These are phyloP conservation scores for Arthrobotrys entomopaga DNA, from an alignment of 2,329 filamentous ascomycete genomes.

Conservation along the genomic window DNA sequence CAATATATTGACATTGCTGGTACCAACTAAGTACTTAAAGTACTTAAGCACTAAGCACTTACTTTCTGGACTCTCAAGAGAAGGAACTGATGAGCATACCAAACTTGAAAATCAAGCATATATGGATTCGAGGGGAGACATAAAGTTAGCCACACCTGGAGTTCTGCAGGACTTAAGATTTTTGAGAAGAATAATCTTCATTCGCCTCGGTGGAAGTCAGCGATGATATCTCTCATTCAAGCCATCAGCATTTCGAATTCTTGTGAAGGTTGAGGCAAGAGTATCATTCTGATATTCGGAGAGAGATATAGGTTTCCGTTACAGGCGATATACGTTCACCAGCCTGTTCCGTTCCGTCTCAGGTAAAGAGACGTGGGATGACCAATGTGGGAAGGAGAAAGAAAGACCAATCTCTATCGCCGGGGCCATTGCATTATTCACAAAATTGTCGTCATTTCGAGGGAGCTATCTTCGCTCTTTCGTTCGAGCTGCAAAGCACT, in stretches of 20 bases:
- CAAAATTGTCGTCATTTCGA: conserved; percentile 30
- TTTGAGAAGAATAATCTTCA: conserved; percentile 1
- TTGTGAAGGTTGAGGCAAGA: too few relatives aligned
- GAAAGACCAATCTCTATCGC: conserved; percentile 24
- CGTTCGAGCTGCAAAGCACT: conserved; percentile 3
- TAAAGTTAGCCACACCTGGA: conserved; percentile 30
- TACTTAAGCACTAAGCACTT: too few relatives aligned
- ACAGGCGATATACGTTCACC: conserved; percentile 12
- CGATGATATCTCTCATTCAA: not conserved
- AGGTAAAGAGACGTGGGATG: conserved; percentile 47
- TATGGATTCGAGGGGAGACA: conserved; percentile 4
- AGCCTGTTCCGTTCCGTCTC: conserved; percentile 47
- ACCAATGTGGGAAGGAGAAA: conserved; percentile 45
- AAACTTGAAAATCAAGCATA: conserved; percentile 30
- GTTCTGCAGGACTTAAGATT: conserved; percentile 4
- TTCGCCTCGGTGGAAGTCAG: not conserved
- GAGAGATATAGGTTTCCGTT: not conserved
- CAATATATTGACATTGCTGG: conserved; percentile 8
- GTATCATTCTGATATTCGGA: too few relatives aligned
- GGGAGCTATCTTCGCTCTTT: conserved; percentile 25
- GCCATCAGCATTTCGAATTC: too few relatives aligned
- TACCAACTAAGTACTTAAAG: too few relatives aligned
- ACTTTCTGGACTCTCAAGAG: conserved; percentile 9
- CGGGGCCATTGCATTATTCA: conserved; percentile 2
- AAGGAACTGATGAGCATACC: conserved; percentile 42